Percentiles rank a stretch among this genome's conserved stretches.
Conservation (phyloP, 2,329 filamentous ascomycete genomes). For the Phialemoniopsis sp. region DNA sequence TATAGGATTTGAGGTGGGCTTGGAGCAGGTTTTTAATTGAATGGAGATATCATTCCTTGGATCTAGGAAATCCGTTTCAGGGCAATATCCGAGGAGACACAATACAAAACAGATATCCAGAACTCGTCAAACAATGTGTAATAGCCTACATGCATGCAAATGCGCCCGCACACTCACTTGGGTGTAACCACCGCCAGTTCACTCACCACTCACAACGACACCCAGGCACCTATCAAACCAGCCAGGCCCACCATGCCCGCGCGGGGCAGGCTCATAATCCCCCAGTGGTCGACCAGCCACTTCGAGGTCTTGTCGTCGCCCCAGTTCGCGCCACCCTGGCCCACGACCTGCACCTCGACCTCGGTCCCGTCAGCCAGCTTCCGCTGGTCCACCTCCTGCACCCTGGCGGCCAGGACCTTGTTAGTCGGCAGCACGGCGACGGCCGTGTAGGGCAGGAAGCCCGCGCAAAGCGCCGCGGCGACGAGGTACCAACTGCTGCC, state of each 20-base stretch:
- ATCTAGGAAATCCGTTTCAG: no score
- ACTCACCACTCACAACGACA: constrained; percentile 20
- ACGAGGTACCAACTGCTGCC: constrained; percentile 37
- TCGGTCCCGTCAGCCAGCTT: constrained; percentile 19
- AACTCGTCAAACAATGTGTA: no score
- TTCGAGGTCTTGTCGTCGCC: constrained; percentile 38
- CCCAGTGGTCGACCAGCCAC: constrained; percentile 52
- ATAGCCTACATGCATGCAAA: no score
- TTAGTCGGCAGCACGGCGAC: constrained; percentile 42
- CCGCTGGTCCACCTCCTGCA: constrained; percentile 27
- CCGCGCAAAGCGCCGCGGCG: constrained; percentile 38
- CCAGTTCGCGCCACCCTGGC: constrained; percentile 15
- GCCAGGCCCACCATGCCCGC: constrained; percentile 11
- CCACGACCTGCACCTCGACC: constrained; percentile 21
- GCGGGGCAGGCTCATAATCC: constrained; percentile 40
- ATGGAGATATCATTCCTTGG: no score
- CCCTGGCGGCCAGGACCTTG: constrained; percentile 38
- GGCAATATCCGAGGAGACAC: no score
- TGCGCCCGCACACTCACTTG: constrained; percentile 28
- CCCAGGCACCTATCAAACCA: constrained; percentile 21
- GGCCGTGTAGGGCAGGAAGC: constrained; percentile 48
- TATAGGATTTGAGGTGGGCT: constrained; percentile 24
- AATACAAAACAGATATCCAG: no score
- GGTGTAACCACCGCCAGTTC: no score
- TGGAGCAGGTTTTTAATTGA: no score